These are phyloP conservation scores for Globisporangium barbulae DNA, from an alignment of 352 stramenopile genomes.

Conservation along the genomic window DNA sequence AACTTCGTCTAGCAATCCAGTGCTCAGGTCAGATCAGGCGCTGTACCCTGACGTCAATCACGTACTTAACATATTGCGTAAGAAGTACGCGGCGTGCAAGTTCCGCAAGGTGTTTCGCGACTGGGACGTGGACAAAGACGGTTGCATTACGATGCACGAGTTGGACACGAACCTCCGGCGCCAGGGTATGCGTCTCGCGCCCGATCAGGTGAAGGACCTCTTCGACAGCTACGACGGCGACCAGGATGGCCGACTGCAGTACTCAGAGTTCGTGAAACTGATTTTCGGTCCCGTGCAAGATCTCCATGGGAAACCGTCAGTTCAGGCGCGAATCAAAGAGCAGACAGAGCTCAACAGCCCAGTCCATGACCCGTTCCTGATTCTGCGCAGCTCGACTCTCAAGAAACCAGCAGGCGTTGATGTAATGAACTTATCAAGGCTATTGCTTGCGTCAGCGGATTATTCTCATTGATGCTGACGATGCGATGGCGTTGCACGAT, in stretches of 20 bases:
- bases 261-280: conserved; percentile 46
- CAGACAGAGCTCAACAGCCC: conserved; percentile 9
- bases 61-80: conserved; percentile 39
- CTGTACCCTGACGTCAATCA: conserved; percentile 30
- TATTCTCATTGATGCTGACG: conserved; percentile 1
- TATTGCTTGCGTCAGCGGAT: not conserved
- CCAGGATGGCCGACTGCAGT: conserved; percentile 36
- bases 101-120: conserved; percentile 50
- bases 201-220: conserved; percentile 35
- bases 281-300: conserved; percentile 30
- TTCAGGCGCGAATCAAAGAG: conserved; percentile 6
- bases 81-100: conserved; percentile 43
- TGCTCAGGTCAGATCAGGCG: not conserved
- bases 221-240: conserved; percentile 38
- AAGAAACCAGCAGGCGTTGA: conserved; percentile 11
- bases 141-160: conserved; percentile 39
- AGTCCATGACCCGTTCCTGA: conserved; percentile 27
- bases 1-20: not conserved
- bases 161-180: conserved; percentile 42
- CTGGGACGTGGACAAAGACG: conserved; percentile 60
- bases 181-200: conserved; percentile 34
- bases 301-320: conserved; percentile 15
- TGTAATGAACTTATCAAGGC: not conserved
- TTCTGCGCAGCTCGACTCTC: conserved; percentile 27
- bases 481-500: not conserved